Base-by-base conservation (phyloP, 441 rosid genomes). In the Erodium texanum region DNA sequence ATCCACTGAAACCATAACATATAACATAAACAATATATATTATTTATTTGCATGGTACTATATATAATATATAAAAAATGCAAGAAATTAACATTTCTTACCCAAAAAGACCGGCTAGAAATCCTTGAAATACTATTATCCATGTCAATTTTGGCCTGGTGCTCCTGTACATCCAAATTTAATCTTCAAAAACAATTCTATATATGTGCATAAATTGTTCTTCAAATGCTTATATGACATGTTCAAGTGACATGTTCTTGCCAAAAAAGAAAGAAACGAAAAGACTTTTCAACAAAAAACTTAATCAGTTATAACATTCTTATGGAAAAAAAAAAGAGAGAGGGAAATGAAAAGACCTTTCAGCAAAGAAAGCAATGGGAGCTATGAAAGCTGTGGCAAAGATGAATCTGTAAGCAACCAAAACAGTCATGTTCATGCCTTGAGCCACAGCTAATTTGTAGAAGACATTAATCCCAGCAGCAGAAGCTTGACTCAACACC, bases 361-460 rank as follows among this genome's bases (percentile, higher is more conserved):
- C 82, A 24, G 77, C 34, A 64, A 86, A 48, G 58, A 80, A 58
- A 11, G 87, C 85, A 14, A 79, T 9, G 1, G 82, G 88, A 63
- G 76, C 62, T 79, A 81, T 71, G 22, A 81, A 24, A 59, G 64
- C 74, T 0, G 83, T 50, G 43, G 84, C 88, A 0, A 86, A 77
- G 3, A 80, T 34, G 64, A 75, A 75, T 54, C 88, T 68, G 54
- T 81, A 86, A 7, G 82, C 82, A n/a, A 79, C 71, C 3, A 81
- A 72, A 27, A 86, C 62, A 27, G 67, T 71, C 19, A 73, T 63
- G 36, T 71, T 73, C 85, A 82, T 80, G 64, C 88, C 87, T 61
- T 81, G 77, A 19, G 63, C 69, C 4, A 73, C 64, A 0, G 78
- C 78, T n/a, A 86, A 70, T 65, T 79, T 82, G 69, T 77, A 76